Conservation (phyloP, 352 stramenopile species). For the Pythium oligandrum region DNA sequence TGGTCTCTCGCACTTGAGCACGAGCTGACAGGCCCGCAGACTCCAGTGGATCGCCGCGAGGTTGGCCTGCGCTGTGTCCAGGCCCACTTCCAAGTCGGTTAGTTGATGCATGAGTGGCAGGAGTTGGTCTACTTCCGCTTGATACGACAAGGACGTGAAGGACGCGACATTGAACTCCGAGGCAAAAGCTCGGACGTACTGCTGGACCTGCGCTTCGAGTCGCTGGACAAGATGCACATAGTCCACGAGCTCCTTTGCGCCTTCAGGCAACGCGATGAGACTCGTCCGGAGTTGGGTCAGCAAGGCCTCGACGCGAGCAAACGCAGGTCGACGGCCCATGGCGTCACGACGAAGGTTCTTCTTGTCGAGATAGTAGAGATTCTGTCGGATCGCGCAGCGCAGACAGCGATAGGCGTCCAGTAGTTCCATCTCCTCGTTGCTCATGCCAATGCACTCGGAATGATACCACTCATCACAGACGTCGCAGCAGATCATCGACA, state of each 20-base stretch:
- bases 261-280: slow-evolving; percentile 46
- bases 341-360: slow-evolving; percentile 40
- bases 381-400: slow-evolving; percentile 56
- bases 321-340: slow-evolving; percentile 40
- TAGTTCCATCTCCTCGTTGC: slow-evolving; percentile 39
- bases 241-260: slow-evolving; percentile 39
- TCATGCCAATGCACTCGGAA: slow-evolving; percentile 59
- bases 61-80: slow-evolving; percentile 46
- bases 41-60: slow-evolving; percentile 74
- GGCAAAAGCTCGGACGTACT: slow-evolving; percentile 40
- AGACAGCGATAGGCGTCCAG: slow-evolving; percentile 73
- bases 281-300: slow-evolving; percentile 48
- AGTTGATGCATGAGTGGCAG: slow-evolving; percentile 51
- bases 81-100: slow-evolving; percentile 47
- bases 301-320: slow-evolving; percentile 47
- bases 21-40: slow-evolving; percentile 59
- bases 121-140: slow-evolving; percentile 26
- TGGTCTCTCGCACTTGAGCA: slow-evolving; percentile 37
- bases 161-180: slow-evolving; percentile 40
- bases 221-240: slow-evolving; percentile 48
- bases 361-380: slow-evolving; percentile 68
- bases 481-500: slow-evolving; percentile 86
- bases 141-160: slow-evolving; percentile 44
- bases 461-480: slow-evolving; percentile 88
- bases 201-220: slow-evolving; percentile 28